phyloP scores from a whole-genome alignment of 352 stramenopile species.

The Globisporangium okanoganense region DNA sequence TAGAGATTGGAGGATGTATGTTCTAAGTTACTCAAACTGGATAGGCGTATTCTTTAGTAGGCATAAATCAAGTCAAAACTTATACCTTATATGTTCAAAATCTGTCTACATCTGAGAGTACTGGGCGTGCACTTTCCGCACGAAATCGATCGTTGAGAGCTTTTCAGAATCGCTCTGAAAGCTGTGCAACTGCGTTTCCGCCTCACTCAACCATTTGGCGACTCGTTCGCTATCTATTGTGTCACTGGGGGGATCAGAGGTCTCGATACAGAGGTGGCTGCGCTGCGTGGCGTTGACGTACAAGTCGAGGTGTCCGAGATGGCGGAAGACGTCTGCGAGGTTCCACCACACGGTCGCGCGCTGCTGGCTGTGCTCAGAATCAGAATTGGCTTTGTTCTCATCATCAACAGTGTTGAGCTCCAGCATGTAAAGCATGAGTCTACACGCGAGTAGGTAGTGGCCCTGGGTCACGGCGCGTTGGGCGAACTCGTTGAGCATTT shows the following conservation, averaged over 20 bases:
- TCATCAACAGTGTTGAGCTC: conserved; percentile 15
- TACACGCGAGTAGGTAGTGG: conserved; percentile 54
- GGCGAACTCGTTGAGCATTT: conserved; percentile 47
- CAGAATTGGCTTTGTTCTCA: background rate
- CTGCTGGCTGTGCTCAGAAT: conserved; percentile 14
- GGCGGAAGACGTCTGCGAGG: conserved; percentile 59
- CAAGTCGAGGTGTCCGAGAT: conserved; percentile 49
- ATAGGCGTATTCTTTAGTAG: background rate
- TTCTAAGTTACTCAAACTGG: too few relatives aligned
- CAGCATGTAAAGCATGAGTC: conserved; percentile 42
- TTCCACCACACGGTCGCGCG: conserved; percentile 36
- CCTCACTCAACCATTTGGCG: conserved; percentile 16
- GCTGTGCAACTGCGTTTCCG: conserved; percentile 11
- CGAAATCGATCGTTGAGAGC: conserved; percentile 18
- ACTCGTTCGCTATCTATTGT: background rate
- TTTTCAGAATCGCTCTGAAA: conserved; percentile 14
- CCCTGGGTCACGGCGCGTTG: conserved; percentile 33
- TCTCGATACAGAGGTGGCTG: conserved; percentile 16
- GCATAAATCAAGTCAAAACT: background rate
- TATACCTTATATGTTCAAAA: background rate
- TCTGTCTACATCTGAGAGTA: conserved; percentile 3
- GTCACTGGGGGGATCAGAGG: background rate
- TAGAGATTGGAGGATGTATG: background rate
- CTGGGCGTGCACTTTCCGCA: conserved; percentile 25
- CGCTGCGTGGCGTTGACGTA: conserved; percentile 38